phyloP scores from a whole-genome alignment of 176 grass and related monocot genomes.

The Coix lacrymajobi region DNA sequence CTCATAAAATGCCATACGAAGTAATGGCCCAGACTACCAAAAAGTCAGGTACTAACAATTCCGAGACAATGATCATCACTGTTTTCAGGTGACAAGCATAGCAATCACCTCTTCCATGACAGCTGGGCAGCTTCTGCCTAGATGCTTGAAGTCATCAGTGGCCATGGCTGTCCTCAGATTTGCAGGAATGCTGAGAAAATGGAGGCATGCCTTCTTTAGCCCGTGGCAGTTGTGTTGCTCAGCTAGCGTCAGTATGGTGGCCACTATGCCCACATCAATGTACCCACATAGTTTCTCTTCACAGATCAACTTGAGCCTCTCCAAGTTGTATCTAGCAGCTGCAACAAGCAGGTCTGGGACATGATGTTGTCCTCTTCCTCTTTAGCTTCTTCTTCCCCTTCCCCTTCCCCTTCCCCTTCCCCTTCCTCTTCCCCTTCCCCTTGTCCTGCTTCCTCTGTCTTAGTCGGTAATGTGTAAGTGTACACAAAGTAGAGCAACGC shows the following conservation, averaged over 20 bases:
- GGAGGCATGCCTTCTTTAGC: background rate
- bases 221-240: background rate
- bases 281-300: constrained; percentile 27
- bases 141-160: background rate
- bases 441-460: background rate
- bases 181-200: background rate
- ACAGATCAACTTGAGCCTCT: constrained; percentile 40
- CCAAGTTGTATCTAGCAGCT: constrained; percentile 35
- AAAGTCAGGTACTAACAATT: background rate
- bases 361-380: constrained; percentile 14
- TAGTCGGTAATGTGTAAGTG: background rate
- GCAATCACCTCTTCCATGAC: background rate
- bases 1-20: background rate
- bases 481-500: background rate
- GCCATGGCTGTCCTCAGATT: background rate
- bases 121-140: background rate
- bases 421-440: too few relatives aligned
- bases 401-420: background rate
- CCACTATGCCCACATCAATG: background rate
- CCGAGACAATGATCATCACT: background rate
- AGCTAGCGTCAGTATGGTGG: background rate
- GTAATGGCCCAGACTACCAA: background rate
- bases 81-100: background rate
- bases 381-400: background rate
- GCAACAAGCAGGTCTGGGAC: constrained; percentile 35